Conservation (phyloP, 495 filamentous ascomycete species). For the Achaetomiella virescens region DNA sequence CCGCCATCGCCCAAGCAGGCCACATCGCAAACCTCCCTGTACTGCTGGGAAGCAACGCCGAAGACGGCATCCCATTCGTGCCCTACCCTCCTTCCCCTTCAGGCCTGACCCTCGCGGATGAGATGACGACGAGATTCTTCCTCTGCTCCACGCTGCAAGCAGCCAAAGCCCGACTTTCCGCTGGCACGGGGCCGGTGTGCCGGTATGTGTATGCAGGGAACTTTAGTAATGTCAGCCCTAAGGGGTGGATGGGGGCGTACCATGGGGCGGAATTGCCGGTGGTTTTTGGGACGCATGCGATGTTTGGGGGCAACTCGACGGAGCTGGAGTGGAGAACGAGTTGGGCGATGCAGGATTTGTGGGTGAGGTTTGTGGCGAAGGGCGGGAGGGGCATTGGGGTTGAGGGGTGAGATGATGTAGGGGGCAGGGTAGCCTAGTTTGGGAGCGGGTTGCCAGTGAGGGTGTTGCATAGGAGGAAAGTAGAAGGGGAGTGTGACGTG, state of each 20-base stretch:
- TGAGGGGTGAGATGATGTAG: conserved; percentile 5
- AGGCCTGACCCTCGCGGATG: conserved; percentile 9
- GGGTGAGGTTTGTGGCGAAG: conserved; percentile 37
- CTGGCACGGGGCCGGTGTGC: conserved; percentile 31
- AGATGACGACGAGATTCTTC: conserved; percentile 16
- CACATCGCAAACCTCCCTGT: conserved; percentile 7
- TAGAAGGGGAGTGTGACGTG: conserved; percentile 5
- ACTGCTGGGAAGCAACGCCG: conserved; percentile 19
- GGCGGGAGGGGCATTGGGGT: neutral
- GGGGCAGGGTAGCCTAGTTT: conserved; percentile 8
- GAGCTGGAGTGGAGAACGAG: conserved; percentile 26
- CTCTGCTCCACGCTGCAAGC: conserved; percentile 23
- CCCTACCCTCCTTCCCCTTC: conserved; percentile 3
- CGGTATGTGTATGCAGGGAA: conserved; percentile 45
- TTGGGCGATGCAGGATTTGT: conserved; percentile 36
- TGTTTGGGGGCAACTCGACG: conserved; percentile 33
- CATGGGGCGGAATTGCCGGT: conserved; percentile 46
- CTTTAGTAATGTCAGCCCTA: conserved; percentile 39
- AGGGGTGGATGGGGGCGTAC: conserved; percentile 43
- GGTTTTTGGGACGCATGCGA: conserved; percentile 40
- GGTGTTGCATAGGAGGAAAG: neutral
- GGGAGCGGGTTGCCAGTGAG: conserved; percentile 5
- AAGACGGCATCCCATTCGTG: conserved; percentile 21
- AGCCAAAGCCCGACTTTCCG: conserved; percentile 15
- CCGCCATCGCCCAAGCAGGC: neutral